These are phyloP conservation scores for Euphorbia corollata DNA, from an alignment of 441 rosid genomes.

Conservation along the genomic window DNA sequence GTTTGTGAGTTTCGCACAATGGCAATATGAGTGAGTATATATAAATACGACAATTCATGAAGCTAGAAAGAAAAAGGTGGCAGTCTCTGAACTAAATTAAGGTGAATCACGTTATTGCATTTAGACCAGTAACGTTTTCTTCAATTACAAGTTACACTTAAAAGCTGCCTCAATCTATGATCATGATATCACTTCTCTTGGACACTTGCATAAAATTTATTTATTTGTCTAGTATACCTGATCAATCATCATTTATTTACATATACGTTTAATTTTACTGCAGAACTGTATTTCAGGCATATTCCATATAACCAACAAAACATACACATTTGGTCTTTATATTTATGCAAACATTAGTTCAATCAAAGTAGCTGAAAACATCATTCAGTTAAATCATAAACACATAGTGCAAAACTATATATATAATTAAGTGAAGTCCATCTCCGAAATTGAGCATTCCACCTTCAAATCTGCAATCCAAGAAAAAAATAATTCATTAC, in stretches of 20 bases:
- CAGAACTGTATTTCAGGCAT: neutral
- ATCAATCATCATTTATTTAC: neutral
- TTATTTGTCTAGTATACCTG: no score
- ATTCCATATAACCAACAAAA: conserved; percentile 15
- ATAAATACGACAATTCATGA: no score
- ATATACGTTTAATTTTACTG: neutral
- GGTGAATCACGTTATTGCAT: conserved; percentile 13
- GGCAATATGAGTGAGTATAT: no score
- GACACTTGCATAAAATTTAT: no score
- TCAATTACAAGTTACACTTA: conserved; percentile 16
- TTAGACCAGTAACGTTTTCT: conserved; percentile 7
- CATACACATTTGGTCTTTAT: conserved; percentile 3
- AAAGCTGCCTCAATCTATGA: conserved; percentile 20
- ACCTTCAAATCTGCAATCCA: conserved; percentile 50
- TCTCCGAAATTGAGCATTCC: conserved; percentile 24
- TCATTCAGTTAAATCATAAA: conserved; percentile 14
- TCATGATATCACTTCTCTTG: conserved; percentile 18
- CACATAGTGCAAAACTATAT: neutral
- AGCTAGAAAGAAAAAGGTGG: conserved; percentile 8
- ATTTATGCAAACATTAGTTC: conserved; percentile 7
- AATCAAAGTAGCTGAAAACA: conserved; percentile 4
- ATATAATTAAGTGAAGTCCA: neutral
- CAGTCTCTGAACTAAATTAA: conserved; percentile 11
- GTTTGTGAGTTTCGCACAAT: no score
- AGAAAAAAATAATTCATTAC: neutral